A percentile compares a stretch with the other conserved stretches of the same genome.
Conservation (phyloP, 192 early-diverging fungal species). For the Backusella psychrophila region DNA sequence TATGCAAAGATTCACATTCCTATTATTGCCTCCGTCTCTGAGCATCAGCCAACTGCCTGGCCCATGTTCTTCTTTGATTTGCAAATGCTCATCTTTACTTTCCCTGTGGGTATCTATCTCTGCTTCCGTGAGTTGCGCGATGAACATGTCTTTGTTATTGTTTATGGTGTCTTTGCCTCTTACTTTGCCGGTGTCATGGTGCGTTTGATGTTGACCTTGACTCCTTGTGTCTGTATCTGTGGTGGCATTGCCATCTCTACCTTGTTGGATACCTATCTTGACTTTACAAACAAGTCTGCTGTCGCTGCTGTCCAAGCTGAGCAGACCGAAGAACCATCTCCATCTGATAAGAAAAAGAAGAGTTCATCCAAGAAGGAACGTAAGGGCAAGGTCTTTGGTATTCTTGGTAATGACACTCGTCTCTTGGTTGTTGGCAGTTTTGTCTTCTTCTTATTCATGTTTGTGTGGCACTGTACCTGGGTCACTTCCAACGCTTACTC, state of each 20-base stretch:
- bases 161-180: constrained; percentile 96
- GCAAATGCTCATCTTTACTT: constrained; percentile 91
- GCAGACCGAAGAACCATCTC: background rate
- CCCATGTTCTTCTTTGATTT: constrained; percentile 99
- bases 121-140: constrained; percentile 94
- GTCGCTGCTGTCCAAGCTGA: background rate
- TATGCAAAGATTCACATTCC: constrained; percentile 99
- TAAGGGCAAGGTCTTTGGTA: constrained; percentile 40
- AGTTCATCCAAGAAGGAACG: constrained; percentile 18
- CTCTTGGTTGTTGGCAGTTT: constrained; percentile 64
- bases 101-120: constrained; percentile 97
- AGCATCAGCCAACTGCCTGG: constrained; percentile 99
- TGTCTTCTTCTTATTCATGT: constrained; percentile 76
- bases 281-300: constrained; percentile 18
- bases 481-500: constrained; percentile 98
- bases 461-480: constrained; percentile 98
- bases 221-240: constrained; percentile 95
- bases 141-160: constrained; percentile 96
- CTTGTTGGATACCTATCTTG: constrained; percentile 83
- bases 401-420: constrained; percentile 48
- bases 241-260: constrained; percentile 88
- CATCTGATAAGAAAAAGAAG: background rate
- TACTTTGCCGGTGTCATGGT: constrained; percentile 99
- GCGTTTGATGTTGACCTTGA: constrained; percentile 96
- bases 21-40: constrained; percentile 99